Base-by-base conservation (phyloP, 1,139 yeast genomes). In the Yamadazyma taylorii region DNA sequence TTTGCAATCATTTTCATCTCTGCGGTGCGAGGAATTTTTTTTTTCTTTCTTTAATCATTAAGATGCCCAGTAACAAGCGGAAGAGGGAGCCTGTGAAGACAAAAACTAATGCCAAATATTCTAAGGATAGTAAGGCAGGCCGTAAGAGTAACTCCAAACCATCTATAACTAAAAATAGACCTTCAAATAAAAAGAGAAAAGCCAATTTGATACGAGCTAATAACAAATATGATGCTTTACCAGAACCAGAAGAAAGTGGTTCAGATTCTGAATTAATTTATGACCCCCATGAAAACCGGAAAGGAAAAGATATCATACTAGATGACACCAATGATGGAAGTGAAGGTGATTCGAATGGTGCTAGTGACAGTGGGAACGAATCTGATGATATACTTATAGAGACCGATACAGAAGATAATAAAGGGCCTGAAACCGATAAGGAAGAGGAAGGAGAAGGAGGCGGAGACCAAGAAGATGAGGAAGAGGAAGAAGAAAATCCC, bases 371-470 rank as follows among this genome's bases (percentile, higher is more conserved):
- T 21, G 32, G 24, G 4, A 30, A 33, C n/a, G 30, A 30, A 16
- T 24, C 22, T 11, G 25, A 22, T 4, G 32, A 14, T 14, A 28
- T 13, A 24, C 14, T n/a, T 16, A 16, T 9, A n/a, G 31, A 9
- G 22, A 13, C 13, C 10, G 28, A 31, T 17, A 24, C 29, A 8
- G 34, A 23, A 8, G 96, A 96, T 0, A 77, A 81, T 33, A 88
- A 96, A 0, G 96, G 96, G 0, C 9, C 23, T 10, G 37, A 33
- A 16, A 54, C 55, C 17, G 63, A 55, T 31, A 58, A 48, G 3
- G 67, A 56, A 7, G 36, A 29, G 13, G 31, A 31, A 2, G 34
- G 32, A 6, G 34, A 24, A 11, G 33, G 30, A 4, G 36, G 30
- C 9, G 40, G 24, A 26, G 26, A 36, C n/a, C n/a, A n/a, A n/a